phyloP scores from a whole-genome alignment of 2,329 filamentous ascomycete species.

The Trichoderma lentiforme region DNA sequence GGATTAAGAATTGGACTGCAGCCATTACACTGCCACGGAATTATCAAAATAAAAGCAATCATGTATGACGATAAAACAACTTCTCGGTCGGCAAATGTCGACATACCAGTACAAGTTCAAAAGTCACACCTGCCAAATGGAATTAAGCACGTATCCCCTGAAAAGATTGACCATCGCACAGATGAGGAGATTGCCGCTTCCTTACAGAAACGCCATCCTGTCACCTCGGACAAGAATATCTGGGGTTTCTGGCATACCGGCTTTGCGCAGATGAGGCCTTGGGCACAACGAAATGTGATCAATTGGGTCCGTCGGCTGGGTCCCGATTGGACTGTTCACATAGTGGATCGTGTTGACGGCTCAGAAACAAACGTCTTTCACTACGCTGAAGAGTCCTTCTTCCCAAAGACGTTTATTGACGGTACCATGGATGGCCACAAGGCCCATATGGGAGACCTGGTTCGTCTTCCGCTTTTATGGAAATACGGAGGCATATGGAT shows the following conservation, averaged over 20 bases:
- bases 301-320: slow-evolving; percentile 37
- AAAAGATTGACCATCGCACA: slow-evolving; percentile 27
- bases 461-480: slow-evolving; percentile 41
- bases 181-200: slow-evolving; percentile 32
- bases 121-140: neutral
- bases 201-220: slow-evolving; percentile 29
- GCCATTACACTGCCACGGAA: neutral
- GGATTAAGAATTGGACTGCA: neutral
- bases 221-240: slow-evolving; percentile 39
- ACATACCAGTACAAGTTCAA: neutral
- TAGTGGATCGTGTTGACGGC: slow-evolving; percentile 36
- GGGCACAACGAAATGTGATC: slow-evolving; percentile 36
- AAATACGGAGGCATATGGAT: slow-evolving; percentile 43
- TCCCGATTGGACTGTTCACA: slow-evolving; percentile 38
- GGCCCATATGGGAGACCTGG: slow-evolving; percentile 45
- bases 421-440: slow-evolving; percentile 43
- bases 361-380: slow-evolving; percentile 36
- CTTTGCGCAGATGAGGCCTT: slow-evolving; percentile 31
- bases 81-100: neutral
- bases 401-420: slow-evolving; percentile 41
- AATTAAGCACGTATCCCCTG: neutral
- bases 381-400: slow-evolving; percentile 34
- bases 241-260: slow-evolving; percentile 44
- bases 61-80: neutral
- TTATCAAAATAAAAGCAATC: neutral